Base-by-base conservation (phyloP, 2,329 filamentous ascomycete genomes). In the Cladobotryum mycophilum region DNA sequence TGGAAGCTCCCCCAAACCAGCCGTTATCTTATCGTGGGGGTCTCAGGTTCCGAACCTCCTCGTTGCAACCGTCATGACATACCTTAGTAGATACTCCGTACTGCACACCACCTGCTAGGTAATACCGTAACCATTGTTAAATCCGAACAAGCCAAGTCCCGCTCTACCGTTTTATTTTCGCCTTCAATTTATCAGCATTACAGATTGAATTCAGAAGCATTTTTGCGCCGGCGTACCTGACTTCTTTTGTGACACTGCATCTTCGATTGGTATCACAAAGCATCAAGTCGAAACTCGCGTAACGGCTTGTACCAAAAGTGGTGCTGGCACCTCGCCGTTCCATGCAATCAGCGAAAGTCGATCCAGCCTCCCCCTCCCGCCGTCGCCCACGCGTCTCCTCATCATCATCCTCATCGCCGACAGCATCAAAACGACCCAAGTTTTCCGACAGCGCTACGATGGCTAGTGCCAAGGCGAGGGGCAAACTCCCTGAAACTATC, bases 401-500 rank as follows among this genome's bases (percentile, higher is more conserved):
- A 5, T 65, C 64, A n/a, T 51, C 62, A 40, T 60, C 63, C 14
- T 50, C 55, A 5, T 55, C 60, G 45, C 57, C 56, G 33, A 53
- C 56, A 9, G 52, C 57, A 15, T 51, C 59, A 15, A 71, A 71
- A 60, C 64, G 68, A 42, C 60, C 61, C 53, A 64, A 60, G 54
- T 57, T 66, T 48, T 52, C 56, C 51, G 60, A 63, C 38, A 49
- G 52, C 44, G 49, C 56, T 55, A 48, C 52, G 49, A 69, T 70
- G 67, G 58, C 63, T 46, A 67, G 60, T 49, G 64, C 63, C 58
- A 68, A 64, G 61, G 66, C 66, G 57, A 64, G 64, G 60, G 70
- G 68, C 57, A 72, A 71, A 60, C 60, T 69, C 46, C 69, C 67
- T 56, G 68, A 71, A 49, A 62, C 61, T 18, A 55, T 68, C 51